Base-by-base conservation (phyloP, 148 eudicot species). In the Oxyria digyna region DNA sequence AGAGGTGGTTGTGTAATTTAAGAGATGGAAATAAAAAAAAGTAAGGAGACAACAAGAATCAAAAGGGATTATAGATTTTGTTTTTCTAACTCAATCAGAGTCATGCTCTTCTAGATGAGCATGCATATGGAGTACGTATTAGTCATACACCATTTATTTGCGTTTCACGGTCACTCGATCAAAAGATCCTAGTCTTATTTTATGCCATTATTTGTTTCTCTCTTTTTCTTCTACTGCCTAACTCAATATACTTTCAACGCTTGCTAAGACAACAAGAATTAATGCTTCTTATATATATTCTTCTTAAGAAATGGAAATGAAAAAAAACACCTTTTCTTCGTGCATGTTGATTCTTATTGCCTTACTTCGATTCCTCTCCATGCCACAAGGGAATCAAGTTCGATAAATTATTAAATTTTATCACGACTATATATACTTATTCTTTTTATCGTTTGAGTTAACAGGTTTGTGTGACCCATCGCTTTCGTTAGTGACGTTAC, bases 31-130 rank as follows among this genome's bases (percentile, higher is more conserved):
- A 49, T n/a, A n/a, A n/a, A n/a, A n/a, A n/a, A 54, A 55, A 24
- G 33, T 55, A 24, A 55, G 33, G 14, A 55, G 63, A 27, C 63
- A 55, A 6, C 33, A 55, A 55, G 63, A 55, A 55, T 55, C 63
- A 55, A 55, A 55, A 24, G 26, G 33, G 63, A 55, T 55, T 55
- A 23, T 26, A 27, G 63, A 55, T 55, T 26, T 55, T 33, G 21
- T 9, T 21, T 26, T 49, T 18, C 20, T 20, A 11, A 24, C 57
- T 26, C 57, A 49, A 49, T 49, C 57, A 55, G 27, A 14, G 3
- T 29, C 63, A 55, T 55, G 63, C 63, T 10, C 21, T 18, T 49
- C 21, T 18, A 26, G 21, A 24, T 18, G 20, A 18, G 57, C 57
- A 49, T 33, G 5, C 37, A 33, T 33, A 33, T 33, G 5, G n/a